Percentiles rank a stretch among this genome's conserved stretches.
These are phyloP conservation scores for Carex littledalei DNA, from an alignment of 176 grass and related monocot genomes.

Conservation along the genomic window DNA sequence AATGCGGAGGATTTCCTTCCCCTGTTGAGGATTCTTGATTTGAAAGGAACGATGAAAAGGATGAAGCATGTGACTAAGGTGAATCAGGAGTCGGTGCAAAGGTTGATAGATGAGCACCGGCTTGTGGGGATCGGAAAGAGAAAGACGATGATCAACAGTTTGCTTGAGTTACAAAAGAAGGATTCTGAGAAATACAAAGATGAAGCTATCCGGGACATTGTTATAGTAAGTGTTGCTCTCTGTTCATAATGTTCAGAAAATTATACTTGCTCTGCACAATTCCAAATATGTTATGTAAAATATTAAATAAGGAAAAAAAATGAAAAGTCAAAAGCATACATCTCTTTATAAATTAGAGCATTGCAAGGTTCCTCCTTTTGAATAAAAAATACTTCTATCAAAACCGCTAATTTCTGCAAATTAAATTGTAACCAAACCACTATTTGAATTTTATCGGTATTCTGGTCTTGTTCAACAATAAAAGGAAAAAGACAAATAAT, in stretches of 20 bases:
- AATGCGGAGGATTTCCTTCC: too few species aligned
- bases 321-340: too few species aligned
- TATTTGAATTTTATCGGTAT: too few species aligned
- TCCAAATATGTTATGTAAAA: neutral
- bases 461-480: neutral
- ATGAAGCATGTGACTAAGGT: too few species aligned
- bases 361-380: too few species aligned
- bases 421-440: neutral
- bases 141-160: slow-evolving; percentile 2
- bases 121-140: neutral
- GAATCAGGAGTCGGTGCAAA: slow-evolving; percentile 9
- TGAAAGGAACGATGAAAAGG: too few species aligned
- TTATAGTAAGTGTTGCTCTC: slow-evolving; percentile 12
- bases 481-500: neutral
- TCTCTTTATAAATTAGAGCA: too few species aligned
- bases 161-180: too few species aligned
- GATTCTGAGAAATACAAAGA: too few species aligned
- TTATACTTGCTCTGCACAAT: neutral
- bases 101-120: slow-evolving; percentile 12
- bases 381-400: too few species aligned
- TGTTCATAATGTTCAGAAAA: neutral
- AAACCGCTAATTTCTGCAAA: neutral
- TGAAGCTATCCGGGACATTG: neutral
- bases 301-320: too few species aligned
- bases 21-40: too few species aligned